Conservation (phyloP, 1,139 yeast genomes). For the Protomyces lactucae-debilis region DNA sequence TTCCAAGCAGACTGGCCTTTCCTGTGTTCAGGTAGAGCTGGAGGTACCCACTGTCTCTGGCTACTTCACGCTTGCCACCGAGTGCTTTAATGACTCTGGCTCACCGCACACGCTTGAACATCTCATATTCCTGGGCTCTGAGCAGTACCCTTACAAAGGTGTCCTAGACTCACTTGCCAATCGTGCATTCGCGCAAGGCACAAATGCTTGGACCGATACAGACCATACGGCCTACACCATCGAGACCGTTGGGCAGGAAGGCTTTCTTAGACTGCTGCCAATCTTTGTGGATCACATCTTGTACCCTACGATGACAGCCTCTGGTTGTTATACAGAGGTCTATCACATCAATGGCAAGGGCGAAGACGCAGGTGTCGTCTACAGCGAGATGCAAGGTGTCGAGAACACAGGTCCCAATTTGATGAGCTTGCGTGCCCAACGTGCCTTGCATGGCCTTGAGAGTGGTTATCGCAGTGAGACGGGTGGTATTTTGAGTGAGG, state of each 20-base stretch:
- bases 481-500: slow-evolving; percentile 78
- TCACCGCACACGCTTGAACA: slow-evolving; percentile 92
- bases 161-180: slow-evolving; percentile 82
- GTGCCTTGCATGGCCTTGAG: slow-evolving; percentile 57
- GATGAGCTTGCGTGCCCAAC: slow-evolving; percentile 37
- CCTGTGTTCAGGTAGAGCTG: slow-evolving; percentile 67
- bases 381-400: slow-evolving; percentile 94
- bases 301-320: slow-evolving; percentile 80
- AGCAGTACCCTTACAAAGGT: slow-evolving; percentile 86
- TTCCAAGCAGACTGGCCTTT: slow-evolving; percentile 58
- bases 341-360: slow-evolving; percentile 89
- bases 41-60: slow-evolving; percentile 90
- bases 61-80: slow-evolving; percentile 91
- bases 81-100: slow-evolving; percentile 79
- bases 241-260: slow-evolving; percentile 94
- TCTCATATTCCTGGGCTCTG: slow-evolving; percentile 88
- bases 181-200: slow-evolving; percentile 65
- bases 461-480: slow-evolving; percentile 85
- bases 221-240: slow-evolving; percentile 94
- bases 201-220: slow-evolving; percentile 96
- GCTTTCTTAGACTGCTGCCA: slow-evolving; percentile 76
- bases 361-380: slow-evolving; percentile 93
- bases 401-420: slow-evolving; percentile 76
- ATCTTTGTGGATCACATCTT: slow-evolving; percentile 84
- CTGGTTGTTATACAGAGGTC: slow-evolving; percentile 89